Evolutionary conservation across 2,329 filamentous ascomycete species (phyloP).

Genomic region (Beauveria medogensis): DNA sequence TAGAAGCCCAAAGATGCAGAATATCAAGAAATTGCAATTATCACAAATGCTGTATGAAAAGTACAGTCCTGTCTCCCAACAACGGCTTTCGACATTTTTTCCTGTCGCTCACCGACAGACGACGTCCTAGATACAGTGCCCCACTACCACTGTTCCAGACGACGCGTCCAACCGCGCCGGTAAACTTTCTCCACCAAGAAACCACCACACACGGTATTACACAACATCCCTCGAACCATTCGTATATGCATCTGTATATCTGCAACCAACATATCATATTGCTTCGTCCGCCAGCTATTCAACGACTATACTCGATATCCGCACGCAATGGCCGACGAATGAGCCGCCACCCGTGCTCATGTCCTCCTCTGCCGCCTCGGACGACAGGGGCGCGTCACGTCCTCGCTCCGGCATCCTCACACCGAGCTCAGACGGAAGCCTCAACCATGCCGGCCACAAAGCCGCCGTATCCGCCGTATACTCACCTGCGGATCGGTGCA

Average conservation of each 20-base stretch:
- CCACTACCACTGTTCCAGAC: not conserved
- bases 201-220: not conserved
- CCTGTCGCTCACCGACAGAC: not conserved
- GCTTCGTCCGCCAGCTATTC: not conserved
- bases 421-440: slow-evolving; percentile 30
- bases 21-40: not conserved
- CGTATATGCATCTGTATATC: not conserved
- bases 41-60: no score
- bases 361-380: slow-evolving; percentile 26
- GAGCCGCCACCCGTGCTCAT: slow-evolving; percentile 15
- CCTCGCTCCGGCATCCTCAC: slow-evolving; percentile 33
- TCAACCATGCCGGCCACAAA: slow-evolving; percentile 17
- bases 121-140: not conserved
- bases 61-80: not conserved
- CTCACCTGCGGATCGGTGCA: slow-evolving; percentile 23
- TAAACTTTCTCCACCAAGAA: not conserved
- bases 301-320: not conserved
- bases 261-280: not conserved
- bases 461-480: slow-evolving; percentile 22
- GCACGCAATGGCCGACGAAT: slow-evolving; percentile 4
- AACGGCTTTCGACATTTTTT: no score
- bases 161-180: slow-evolving; percentile 4
- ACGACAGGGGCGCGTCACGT: slow-evolving; percentile 43
- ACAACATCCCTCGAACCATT: not conserved
- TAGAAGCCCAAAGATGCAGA: not conserved